These are phyloP conservation scores for Boletus reticulatus DNA, from an alignment of 768 basidiomycete species.

Conservation along the genomic window DNA sequence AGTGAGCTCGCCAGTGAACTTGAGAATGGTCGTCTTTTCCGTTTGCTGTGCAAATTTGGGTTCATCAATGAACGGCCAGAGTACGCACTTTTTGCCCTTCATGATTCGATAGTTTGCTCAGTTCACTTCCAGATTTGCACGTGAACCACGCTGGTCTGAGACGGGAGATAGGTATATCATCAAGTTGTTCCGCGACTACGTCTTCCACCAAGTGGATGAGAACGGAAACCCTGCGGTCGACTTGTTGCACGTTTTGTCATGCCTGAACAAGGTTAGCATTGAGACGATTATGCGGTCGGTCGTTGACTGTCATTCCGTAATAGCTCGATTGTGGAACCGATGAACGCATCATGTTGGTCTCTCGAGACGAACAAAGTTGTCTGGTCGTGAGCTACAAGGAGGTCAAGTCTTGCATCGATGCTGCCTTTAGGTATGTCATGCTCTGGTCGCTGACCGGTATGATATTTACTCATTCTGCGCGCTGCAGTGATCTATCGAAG, in stretches of 20 bases:
- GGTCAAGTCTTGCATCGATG: slow-evolving; percentile 80
- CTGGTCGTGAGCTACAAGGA: slow-evolving; percentile 93
- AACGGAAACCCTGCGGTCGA: slow-evolving; percentile 87
- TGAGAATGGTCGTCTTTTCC: slow-evolving; percentile 90
- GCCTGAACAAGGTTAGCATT: slow-evolving; percentile 81
- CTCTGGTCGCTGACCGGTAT: background rate
- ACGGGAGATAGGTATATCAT: slow-evolving; percentile 98
- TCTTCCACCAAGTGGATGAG: slow-evolving; percentile 97
- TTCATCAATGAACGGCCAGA: slow-evolving; percentile 99
- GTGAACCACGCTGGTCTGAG: slow-evolving; percentile 95
- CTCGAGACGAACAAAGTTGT: slow-evolving; percentile 94
- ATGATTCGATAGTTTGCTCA: background rate
- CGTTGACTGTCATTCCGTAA: background rate
- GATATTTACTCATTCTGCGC: background rate
- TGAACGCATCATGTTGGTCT: slow-evolving; percentile 92
- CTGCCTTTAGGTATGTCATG: slow-evolving; percentile 69
- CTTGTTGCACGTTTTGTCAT: slow-evolving; percentile 85
- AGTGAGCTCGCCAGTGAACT: slow-evolving; percentile 82
- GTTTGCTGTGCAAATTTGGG: slow-evolving; percentile 89
- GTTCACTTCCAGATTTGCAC: slow-evolving; percentile 73
- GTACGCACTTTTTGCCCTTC: slow-evolving; percentile 46
- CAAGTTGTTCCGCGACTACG: slow-evolving; percentile 97
- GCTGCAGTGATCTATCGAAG: slow-evolving; percentile 45
- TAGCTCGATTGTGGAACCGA: slow-evolving; percentile 93
- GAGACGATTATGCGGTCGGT: background rate